Conservation (phyloP, 495 filamentous ascomycete genomes). For the Penicillium subrubescens region DNA sequence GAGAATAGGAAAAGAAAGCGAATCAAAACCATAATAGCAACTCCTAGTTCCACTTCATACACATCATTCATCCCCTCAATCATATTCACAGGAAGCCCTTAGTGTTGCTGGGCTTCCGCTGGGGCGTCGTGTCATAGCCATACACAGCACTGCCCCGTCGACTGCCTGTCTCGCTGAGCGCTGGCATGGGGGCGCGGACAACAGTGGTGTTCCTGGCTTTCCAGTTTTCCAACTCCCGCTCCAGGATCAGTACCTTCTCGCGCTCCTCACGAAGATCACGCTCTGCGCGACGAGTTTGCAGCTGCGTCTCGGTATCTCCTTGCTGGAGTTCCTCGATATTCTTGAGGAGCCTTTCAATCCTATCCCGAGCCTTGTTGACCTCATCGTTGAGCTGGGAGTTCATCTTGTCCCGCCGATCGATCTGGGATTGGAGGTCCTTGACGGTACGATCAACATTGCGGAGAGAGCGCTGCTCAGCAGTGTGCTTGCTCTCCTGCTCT, state of each 20-base stretch:
- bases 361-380: constrained; percentile 79
- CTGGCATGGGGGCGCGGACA: constrained; percentile 32
- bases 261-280: constrained; percentile 87
- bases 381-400: constrained; percentile 80
- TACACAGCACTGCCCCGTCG: constrained; percentile 44
- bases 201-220: constrained; percentile 58
- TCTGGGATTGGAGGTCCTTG: constrained; percentile 88
- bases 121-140: constrained; percentile 38
- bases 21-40: constrained; percentile 16
- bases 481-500: constrained; percentile 73
- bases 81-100: constrained; percentile 50
- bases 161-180: constrained; percentile 45
- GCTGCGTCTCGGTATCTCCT: constrained; percentile 75
- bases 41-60: constrained; percentile 23
- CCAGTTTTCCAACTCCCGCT: constrained; percentile 86
- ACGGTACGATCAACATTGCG: constrained; percentile 95
- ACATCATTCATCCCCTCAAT: constrained; percentile 13
- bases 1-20: constrained; percentile 4
- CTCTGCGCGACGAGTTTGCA: constrained; percentile 80
- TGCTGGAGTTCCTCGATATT: constrained; percentile 94
- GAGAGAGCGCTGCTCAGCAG: constrained; percentile 77
- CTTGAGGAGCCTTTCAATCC: constrained; percentile 81
- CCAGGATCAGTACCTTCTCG: constrained; percentile 78
- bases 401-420: constrained; percentile 88
- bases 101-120: constrained; percentile 51